Evolutionary conservation across 2,329 filamentous ascomycete genomes (phyloP), one percentile per base, ranked within the genome.

Genomic region (Xylariaceae sp.): DNA sequence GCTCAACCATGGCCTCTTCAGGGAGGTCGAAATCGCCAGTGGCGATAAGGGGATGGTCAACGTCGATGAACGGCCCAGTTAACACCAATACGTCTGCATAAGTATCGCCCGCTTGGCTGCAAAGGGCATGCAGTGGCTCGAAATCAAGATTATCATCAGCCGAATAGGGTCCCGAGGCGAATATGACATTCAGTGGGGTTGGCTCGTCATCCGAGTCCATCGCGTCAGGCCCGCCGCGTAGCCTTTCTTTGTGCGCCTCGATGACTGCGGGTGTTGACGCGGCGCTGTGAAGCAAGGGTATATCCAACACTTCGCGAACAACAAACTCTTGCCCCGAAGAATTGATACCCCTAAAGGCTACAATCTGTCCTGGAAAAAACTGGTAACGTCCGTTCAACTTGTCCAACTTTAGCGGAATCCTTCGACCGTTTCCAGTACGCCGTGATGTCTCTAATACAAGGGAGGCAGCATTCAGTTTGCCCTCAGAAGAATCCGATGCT

Each of bases 351-450:
- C 84, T 84, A 24, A 98, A 76, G 6, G 94, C 95, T 26, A 96
- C 91, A 49, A 98, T 92, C 71, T 98, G 93, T 5, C 95, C 95
- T 0, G 94, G 95, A 71, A 98, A 98, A 78, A 98, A 91, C 70
- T 91, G 89, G 75, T 89, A 95, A 1, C 63, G 48, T 75, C 83
- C 63, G 26, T 80, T 77, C 1, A 96, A 73, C 2, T 82, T 82
- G 58, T 89, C 84, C 55, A 97, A 78, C 63, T 91, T 91, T 16
- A 99, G 75, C 4, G 92, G 90, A 26, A 97, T 85, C 56, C 95
- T 85, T 55, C 91, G 78, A 4, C 93, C 95, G 62, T 89, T 91
- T 31, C 95, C 95, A 66, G 87, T 91, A 26, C 91, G 83, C 65
- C 94, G 82, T 21, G 92, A 96, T 17, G 89, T 94, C 75, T 99